A percentile compares a stretch with the other conserved stretches of the same genome.
Conservation (phyloP, 2,329 filamentous ascomycete species). For the Trichoderma atrobrunneum region DNA sequence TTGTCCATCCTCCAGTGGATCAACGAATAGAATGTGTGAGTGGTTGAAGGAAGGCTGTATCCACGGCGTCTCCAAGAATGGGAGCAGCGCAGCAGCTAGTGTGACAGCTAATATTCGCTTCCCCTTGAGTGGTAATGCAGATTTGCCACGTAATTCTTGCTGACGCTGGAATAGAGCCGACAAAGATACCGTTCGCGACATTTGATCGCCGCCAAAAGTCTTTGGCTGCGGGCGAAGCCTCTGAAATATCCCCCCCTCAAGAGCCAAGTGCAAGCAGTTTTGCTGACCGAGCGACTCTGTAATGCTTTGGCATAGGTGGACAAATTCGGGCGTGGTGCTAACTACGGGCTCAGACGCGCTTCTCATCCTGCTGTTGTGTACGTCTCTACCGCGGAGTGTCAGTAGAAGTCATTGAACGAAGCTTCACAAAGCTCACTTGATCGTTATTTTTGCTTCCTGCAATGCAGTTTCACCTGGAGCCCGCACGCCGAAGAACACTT, state of each 20-base stretch:
- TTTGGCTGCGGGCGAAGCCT: slow-evolving; percentile 4
- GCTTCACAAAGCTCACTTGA: not conserved
- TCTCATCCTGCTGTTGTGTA: slow-evolving; percentile 2
- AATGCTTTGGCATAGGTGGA: slow-evolving; percentile 7
- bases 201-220: not conserved
- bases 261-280: slow-evolving; percentile 8
- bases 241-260: slow-evolving; percentile 2
- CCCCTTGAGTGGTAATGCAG: not conserved
- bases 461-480: not conserved
- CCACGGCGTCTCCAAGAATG: slow-evolving; percentile 1
- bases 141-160: not conserved
- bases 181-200: slow-evolving; percentile 1
- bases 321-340: not conserved
- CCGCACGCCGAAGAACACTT: slow-evolving; percentile 1
- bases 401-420: not conserved
- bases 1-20: not conserved
- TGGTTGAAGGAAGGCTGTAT: slow-evolving; percentile 1
- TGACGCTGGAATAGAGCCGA: slow-evolving; percentile 2
- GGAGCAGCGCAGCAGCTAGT: not conserved
- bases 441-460: slow-evolving; percentile 9
- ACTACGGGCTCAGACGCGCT: not conserved
- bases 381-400: not conserved
- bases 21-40: not conserved
- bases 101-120: slow-evolving; percentile 3
- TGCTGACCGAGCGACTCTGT: slow-evolving; percentile 5